A percentile compares a stretch with the other conserved stretches of the same genome.
These are phyloP conservation scores for Fusarium concolor DNA, from an alignment of 2,329 filamentous ascomycete genomes.

Conservation along the genomic window DNA sequence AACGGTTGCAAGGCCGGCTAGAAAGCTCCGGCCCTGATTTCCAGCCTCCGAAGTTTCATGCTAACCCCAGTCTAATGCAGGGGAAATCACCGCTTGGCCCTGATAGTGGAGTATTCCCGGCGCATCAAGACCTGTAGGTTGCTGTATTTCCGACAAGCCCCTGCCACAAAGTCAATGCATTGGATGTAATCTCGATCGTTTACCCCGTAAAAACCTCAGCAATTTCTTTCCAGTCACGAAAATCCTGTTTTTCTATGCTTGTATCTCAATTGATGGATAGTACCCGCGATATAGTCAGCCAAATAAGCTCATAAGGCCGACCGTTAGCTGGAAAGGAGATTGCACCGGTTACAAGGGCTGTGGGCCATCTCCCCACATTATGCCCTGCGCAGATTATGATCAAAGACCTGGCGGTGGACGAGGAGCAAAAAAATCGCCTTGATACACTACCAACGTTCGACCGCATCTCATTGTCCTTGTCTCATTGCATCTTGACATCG, in stretches of 20 bases:
- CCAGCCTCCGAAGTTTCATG: conserved; percentile 12
- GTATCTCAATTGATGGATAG: conserved; percentile 3
- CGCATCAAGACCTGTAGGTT: background rate
- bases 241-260: conserved; percentile 16
- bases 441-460: background rate
- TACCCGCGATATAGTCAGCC: conserved; percentile 1
- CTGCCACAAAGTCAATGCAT: conserved; percentile 22
- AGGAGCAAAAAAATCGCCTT: background rate
- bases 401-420: background rate
- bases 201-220: background rate
- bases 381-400: background rate
- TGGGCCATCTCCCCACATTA: conserved; percentile 2
- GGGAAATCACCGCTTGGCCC: conserved; percentile 3
- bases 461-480: background rate
- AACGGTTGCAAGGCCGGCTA: conserved; percentile 10
- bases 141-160: conserved; percentile 6
- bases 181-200: conserved; percentile 21
- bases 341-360: conserved; percentile 10
- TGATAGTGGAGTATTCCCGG: background rate
- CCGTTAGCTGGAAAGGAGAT: conserved; percentile 1
- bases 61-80: conserved; percentile 17
- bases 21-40: conserved; percentile 6
- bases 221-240: conserved; percentile 5
- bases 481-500: background rate
- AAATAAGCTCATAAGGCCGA: conserved; percentile 10